Conservation (phyloP, 768 basidiomycete genomes). For the Boletus pseudopeckii region DNA sequence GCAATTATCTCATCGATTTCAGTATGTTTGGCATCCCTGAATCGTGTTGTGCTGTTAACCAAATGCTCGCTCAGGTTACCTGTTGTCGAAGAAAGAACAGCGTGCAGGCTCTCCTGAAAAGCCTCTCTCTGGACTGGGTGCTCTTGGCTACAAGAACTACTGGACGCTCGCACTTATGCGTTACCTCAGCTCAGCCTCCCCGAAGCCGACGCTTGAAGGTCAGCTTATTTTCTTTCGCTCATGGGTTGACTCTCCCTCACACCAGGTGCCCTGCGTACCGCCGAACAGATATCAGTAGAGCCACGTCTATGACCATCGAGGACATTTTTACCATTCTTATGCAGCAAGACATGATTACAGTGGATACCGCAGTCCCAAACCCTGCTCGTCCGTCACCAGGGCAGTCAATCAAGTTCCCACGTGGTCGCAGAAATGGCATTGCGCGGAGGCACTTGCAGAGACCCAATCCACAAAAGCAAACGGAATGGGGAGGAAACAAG, state of each 20-base stretch:
- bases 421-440: slow-evolving; percentile 63
- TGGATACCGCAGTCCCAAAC: slow-evolving; percentile 45
- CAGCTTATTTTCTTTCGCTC: slow-evolving; percentile 21
- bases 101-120: slow-evolving; percentile 92
- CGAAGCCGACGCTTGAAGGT: slow-evolving; percentile 74
- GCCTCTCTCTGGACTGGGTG: slow-evolving; percentile 88
- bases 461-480: slow-evolving; percentile 44
- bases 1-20: slow-evolving; percentile 95
- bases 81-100: slow-evolving; percentile 92
- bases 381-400: slow-evolving; percentile 66
- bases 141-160: slow-evolving; percentile 91
- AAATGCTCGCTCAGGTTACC: slow-evolving; percentile 62
- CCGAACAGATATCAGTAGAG: slow-evolving; percentile 69
- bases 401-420: slow-evolving; percentile 71
- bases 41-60: slow-evolving; percentile 1
- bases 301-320: slow-evolving; percentile 88
- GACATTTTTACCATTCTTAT: slow-evolving; percentile 76
- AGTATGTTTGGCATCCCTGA: slow-evolving; percentile 46
- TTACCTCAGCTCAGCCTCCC: slow-evolving; percentile 62
- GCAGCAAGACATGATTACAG: slow-evolving; percentile 71
- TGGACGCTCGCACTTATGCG: slow-evolving; percentile 89
- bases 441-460: slow-evolving; percentile 63
- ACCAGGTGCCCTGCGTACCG: slow-evolving; percentile 19
- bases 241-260: slow-evolving; percentile 13
- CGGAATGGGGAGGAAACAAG: slow-evolving; percentile 32